Base-by-base conservation (phyloP, 164 flowering plant genomes). In the Sedum album region DNA sequence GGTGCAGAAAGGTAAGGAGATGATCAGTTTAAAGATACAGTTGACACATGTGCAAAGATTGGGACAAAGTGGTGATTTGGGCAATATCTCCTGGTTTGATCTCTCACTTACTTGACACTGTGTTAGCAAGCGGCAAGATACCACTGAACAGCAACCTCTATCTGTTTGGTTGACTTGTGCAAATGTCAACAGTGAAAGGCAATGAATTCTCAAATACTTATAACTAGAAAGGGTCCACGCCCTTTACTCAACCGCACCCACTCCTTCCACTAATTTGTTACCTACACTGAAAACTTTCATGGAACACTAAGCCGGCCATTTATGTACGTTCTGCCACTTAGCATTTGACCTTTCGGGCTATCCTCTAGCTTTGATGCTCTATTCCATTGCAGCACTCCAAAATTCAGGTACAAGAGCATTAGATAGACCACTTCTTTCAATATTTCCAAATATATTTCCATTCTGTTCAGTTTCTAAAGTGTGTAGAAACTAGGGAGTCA, bases 191-290 rank as follows among this genome's bases (percentile, higher is more conserved):
- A 44, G 49, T 44, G 49, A 44, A 44, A 10, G 49, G 49, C 49
- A 44, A 44, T 44, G 49, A 44, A 44, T 44, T 44, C 8, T 14
- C 14, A 1, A 4, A 44, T 44, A 44, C 49, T 44, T 44, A 35
- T 35, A 35, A 7, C 10, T 41, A 57, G 14, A 28, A 57, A 57
- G 20, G 62, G 62, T 57, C 62, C 62, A 57, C 62, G n/a, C 62
- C 1, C 33, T 57, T 57, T 28, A 57, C 33, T 26, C 62, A 3
- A 3, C 18, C 62, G 6, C 62, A 28, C 33, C 18, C 62, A 11
- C 62, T 28, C 33, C 13, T 55, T 55, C 30, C 60, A 44, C 48
- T 44, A 44, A 44, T 13, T 44, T 44, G 48, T 15, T 44, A 13
- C 48, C 48, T 44, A 44, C 18, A 44, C 15, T 1, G 20, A 15